Evolutionary conservation across 139 green algal species (phyloP).

Genomic region (Desmodesmus armatus): DNA sequence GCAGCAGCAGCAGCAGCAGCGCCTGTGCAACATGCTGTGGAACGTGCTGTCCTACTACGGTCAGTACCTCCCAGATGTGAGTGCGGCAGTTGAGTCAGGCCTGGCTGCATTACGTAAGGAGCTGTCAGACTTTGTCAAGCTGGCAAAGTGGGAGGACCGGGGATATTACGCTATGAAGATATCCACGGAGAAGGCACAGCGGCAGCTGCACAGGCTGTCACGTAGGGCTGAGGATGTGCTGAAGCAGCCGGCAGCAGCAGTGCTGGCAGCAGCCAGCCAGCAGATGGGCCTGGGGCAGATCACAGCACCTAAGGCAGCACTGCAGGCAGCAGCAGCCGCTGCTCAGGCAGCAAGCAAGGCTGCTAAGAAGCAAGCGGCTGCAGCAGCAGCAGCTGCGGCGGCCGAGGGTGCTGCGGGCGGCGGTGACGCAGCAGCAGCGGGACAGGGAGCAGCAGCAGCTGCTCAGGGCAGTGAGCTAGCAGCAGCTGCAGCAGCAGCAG

Average conservation of each 20-base stretch:
- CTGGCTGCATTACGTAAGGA: conserved; percentile 85
- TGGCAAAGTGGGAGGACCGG: conserved; percentile 98
- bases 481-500: conserved; percentile 34
- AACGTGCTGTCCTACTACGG: conserved; percentile 90
- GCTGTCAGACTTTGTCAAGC: conserved; percentile 91
- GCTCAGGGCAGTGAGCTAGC: too few relatives aligned
- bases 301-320: conserved; percentile 50
- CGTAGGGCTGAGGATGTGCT: conserved; percentile 67
- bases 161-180: conserved; percentile 90
- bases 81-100: conserved; percentile 59
- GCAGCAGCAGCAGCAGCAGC: conserved; percentile 8
- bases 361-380: conserved; percentile 29
- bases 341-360: conserved; percentile 22
- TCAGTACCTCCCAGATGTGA: conserved; percentile 79
- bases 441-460: conserved; percentile 7
- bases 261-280: conserved; percentile 57
- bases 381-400: neutral
- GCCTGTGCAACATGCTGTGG: conserved; percentile 40
- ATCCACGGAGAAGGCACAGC: conserved; percentile 87
- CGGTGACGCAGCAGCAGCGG: conserved; percentile 32
- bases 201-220: conserved; percentile 85
- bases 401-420: conserved; percentile 12
- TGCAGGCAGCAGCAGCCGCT: conserved; percentile 32
- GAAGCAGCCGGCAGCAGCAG: conserved; percentile 58
- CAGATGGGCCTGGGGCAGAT: conserved; percentile 64